Evolutionary conservation across 2,329 filamentous ascomycete species (phyloP).

Genomic region (Aspergillus ochraceoroseus): DNA sequence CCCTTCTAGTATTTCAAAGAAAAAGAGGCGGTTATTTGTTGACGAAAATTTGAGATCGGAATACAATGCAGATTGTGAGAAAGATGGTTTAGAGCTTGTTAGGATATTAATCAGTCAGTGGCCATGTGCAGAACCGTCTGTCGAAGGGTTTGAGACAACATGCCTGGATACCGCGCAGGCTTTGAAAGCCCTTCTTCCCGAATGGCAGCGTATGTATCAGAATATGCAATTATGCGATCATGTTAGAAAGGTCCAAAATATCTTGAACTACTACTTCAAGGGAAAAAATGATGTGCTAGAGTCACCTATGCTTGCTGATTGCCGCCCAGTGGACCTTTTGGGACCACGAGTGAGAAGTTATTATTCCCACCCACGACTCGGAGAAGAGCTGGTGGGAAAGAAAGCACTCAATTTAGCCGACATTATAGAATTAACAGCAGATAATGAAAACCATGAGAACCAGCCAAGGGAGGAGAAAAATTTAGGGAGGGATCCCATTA

Average conservation of each 20-base stretch:
- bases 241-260: constrained; percentile 42
- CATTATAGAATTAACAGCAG: no score
- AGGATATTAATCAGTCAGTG: constrained; percentile 44
- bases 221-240: constrained; percentile 48
- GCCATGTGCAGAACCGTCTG: constrained; percentile 40
- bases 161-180: constrained; percentile 35
- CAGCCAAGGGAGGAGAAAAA: no score
- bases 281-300: not conserved
- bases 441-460: no score
- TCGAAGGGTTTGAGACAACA: constrained; percentile 24
- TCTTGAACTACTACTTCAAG: constrained; percentile 34
- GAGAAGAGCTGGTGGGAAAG: constrained; percentile 3
- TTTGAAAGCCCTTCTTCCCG: constrained; percentile 31
- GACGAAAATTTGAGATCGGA: constrained; percentile 3
- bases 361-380: not conserved
- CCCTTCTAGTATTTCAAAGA: constrained; percentile 13
- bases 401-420: no score
- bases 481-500: no score
- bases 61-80: constrained; percentile 30
- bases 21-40: constrained; percentile 18
- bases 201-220: constrained; percentile 49
- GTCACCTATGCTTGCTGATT: not conserved
- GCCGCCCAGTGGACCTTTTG: not conserved
- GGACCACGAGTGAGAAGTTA: not conserved
- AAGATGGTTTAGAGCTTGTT: constrained; percentile 40